These are phyloP conservation scores for Vachellia pachyceras DNA, from an alignment of 306 rosid species.

Conservation along the genomic window DNA sequence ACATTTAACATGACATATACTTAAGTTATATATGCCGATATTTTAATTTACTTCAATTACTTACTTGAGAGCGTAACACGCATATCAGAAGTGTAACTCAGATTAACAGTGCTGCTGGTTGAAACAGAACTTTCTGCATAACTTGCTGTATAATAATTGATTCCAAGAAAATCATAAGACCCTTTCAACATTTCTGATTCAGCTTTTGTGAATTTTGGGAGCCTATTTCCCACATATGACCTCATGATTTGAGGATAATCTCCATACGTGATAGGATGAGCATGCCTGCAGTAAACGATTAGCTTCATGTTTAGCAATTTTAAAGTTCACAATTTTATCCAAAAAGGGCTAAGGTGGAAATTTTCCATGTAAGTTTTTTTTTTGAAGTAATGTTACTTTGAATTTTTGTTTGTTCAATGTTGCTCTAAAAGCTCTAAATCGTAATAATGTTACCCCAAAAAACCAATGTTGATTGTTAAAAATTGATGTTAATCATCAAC, in stretches of 20 bases:
- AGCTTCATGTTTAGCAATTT: neutral
- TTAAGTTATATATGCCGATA: neutral
- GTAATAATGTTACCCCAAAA: too few relatives aligned
- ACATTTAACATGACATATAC: too few relatives aligned
- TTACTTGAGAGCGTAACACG: conserved; percentile 15
- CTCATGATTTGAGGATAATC: conserved; percentile 55
- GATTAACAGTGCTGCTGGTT: neutral
- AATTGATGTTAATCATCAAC: too few relatives aligned
- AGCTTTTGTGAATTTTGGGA: conserved; percentile 55
- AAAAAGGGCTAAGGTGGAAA: too few relatives aligned
- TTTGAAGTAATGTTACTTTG: too few relatives aligned
- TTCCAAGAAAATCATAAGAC: conserved; percentile 66
- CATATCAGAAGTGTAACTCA: conserved; percentile 11
- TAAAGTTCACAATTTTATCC: neutral
- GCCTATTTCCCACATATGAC: conserved; percentile 49
- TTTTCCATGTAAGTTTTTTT: too few relatives aligned
- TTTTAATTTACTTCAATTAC: neutral
- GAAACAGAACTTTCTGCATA: conserved; percentile 40
- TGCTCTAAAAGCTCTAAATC: too few relatives aligned
- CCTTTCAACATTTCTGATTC: conserved; percentile 44
- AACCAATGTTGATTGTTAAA: too few relatives aligned
- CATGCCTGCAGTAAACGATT: conserved; percentile 44
- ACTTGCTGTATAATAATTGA: conserved; percentile 62
- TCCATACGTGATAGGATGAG: conserved; percentile 60
- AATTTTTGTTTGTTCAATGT: too few relatives aligned